Percentiles rank a stretch among this genome's conserved stretches.
Evolutionary conservation across 371 early-diverging fungal species (phyloP).

Genomic region (Mucor piriformis): DNA sequence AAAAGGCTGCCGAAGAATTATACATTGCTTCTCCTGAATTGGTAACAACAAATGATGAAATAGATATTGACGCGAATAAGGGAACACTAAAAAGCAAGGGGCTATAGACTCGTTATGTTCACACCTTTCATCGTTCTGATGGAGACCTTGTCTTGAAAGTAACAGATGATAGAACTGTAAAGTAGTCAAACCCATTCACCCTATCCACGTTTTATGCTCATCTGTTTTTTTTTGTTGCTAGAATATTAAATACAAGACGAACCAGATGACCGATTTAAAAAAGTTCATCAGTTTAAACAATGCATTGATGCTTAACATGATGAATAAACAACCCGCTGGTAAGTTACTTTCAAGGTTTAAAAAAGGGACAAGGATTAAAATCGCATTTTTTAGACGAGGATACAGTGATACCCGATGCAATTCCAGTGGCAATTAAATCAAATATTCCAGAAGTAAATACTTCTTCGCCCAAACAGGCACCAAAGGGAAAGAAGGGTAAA

Average conservation of each 20-base stretch:
- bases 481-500: constrained; percentile 31
- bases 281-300: constrained; percentile 73
- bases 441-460: constrained; percentile 19
- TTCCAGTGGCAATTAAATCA: constrained; percentile 12
- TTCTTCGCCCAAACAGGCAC: constrained; percentile 23
- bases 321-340: constrained; percentile 48
- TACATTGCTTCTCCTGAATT: constrained; percentile 64
- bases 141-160: constrained; percentile 79
- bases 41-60: constrained; percentile 39
- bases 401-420: constrained; percentile 24
- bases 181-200: constrained; percentile 2
- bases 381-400: constrained; percentile 12
- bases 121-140: constrained; percentile 69
- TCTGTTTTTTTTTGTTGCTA: too few species aligned
- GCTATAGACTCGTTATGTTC: constrained; percentile 71
- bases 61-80: not conserved
- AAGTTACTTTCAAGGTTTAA: not conserved
- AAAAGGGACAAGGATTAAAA: not conserved
- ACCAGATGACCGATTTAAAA: constrained; percentile 71
- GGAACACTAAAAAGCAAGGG: not conserved
- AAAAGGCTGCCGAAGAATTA: constrained; percentile 73
- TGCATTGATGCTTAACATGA: constrained; percentile 73
- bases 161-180: constrained; percentile 69
- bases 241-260: constrained; percentile 74
- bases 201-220: too few species aligned